Conservation (phyloP, 768 basidiomycete genomes). For the Naematelia encephala region DNA sequence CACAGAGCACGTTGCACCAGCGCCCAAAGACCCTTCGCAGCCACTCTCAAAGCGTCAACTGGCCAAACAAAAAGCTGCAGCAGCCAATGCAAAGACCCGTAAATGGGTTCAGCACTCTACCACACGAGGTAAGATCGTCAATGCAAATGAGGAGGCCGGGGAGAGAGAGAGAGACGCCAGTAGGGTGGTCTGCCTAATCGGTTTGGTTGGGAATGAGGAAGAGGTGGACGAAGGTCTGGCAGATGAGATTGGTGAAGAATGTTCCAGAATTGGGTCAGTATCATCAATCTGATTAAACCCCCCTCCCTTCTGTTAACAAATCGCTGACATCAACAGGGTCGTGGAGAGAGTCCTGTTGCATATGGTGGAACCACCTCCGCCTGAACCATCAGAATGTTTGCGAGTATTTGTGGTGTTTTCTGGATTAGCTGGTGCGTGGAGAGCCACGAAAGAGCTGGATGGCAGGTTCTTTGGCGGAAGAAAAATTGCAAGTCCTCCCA, state of each 20-base stretch:
- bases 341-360: conserved; percentile 89
- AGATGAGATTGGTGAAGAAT: conserved; percentile 68
- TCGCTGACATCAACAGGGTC: conserved; percentile 63
- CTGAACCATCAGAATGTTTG: conserved; percentile 71
- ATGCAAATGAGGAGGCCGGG: conserved; percentile 82
- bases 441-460: conserved; percentile 87
- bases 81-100: conserved; percentile 34
- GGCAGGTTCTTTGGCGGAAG: conserved; percentile 89
- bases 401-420: conserved; percentile 88
- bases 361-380: conserved; percentile 64
- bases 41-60: conserved; percentile 43
- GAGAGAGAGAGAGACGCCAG: conserved; percentile 84
- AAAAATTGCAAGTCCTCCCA: conserved; percentile 55
- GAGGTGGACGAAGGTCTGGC: conserved; percentile 80
- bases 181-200: conserved; percentile 81
- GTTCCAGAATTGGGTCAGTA: conserved; percentile 45
- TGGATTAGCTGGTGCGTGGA: conserved; percentile 92
- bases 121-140: conserved; percentile 84
- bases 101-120: conserved; percentile 50
- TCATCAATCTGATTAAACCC: neutral
- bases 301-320: conserved; percentile 11
- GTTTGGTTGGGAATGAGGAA: conserved; percentile 73
- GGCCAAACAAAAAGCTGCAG: conserved; percentile 48
- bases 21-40: conserved; percentile 52
- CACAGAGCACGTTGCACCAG: conserved; percentile 61